phyloP scores from a whole-genome alignment of 2,329 filamentous ascomycete species.

The Talaromyces pinophilus region DNA sequence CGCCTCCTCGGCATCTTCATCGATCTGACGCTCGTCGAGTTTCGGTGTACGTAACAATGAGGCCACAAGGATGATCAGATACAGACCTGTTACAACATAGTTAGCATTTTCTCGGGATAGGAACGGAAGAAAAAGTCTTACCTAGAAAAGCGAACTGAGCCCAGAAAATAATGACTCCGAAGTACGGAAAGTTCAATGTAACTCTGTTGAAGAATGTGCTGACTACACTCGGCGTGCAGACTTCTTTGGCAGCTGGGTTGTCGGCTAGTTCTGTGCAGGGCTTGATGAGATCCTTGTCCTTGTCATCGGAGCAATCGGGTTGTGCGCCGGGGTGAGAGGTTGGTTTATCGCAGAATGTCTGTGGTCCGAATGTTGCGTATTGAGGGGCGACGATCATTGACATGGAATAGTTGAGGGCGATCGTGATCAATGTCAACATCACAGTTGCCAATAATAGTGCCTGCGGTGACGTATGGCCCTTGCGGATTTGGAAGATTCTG shows the following conservation, averaged over 20 bases:
- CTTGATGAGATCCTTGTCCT: constrained; percentile 65
- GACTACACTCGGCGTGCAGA: constrained; percentile 89
- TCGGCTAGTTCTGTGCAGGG: constrained; percentile 77
- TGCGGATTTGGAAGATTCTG: constrained; percentile 85
- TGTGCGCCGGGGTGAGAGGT: constrained; percentile 63
- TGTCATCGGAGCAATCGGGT: constrained; percentile 69
- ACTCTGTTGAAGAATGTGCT: constrained; percentile 92
- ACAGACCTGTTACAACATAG: constrained; percentile 54
- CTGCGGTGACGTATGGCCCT: constrained; percentile 85
- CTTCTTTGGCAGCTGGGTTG: constrained; percentile 69
- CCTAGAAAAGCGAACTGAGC: constrained; percentile 88
- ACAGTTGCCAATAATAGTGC: constrained; percentile 88
- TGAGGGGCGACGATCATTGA: constrained; percentile 94
- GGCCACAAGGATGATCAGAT: constrained; percentile 76
- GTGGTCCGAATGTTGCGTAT: constrained; percentile 90
- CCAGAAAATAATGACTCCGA: constrained; percentile 93
- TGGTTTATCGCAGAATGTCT: constrained; percentile 84
- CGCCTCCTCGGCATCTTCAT: constrained; percentile 85
- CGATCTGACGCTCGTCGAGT: constrained; percentile 73
- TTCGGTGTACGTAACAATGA: constrained; percentile 78
- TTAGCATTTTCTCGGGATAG: neutral
- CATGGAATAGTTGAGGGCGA: constrained; percentile 90
- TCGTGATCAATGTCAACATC: constrained; percentile 81
- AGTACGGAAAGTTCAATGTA: constrained; percentile 91
- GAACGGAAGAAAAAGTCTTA: constrained; percentile 29